phyloP scores from a whole-genome alignment of 179 eudicot genomes.

The Vitellaria paradoxa region DNA sequence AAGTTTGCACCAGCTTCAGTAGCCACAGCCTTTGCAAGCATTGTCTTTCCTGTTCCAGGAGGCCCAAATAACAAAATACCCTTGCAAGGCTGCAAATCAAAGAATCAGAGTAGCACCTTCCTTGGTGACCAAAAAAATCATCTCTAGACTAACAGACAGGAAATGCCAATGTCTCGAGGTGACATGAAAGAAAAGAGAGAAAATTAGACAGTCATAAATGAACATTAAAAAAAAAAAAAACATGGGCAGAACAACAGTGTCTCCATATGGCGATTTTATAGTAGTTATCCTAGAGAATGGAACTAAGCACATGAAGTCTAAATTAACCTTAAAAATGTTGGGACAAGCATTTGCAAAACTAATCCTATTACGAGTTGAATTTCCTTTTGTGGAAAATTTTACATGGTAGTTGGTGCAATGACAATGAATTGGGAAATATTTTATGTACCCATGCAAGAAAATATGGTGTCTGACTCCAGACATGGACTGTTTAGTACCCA shows the following conservation, averaged over 20 bases:
- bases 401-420: not conserved
- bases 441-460: not conserved
- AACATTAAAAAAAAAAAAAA: not conserved
- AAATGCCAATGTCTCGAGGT: not conserved
- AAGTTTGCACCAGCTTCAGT: constrained; percentile 95
- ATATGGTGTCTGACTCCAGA: not conserved
- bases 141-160: not conserved
- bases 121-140: not conserved
- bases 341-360: not conserved
- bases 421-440: not conserved
- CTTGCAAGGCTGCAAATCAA: constrained; percentile 67
- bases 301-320: not conserved
- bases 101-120: not conserved
- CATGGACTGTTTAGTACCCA: not conserved
- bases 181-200: too few relatives aligned
- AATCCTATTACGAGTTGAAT: not conserved
- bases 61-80: constrained; percentile 89
- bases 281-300: not conserved
- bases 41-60: constrained; percentile 92
- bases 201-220: not conserved
- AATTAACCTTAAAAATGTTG: not conserved
- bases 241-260: not conserved
- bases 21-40: constrained; percentile 93
- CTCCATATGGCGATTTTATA: not conserved
- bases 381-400: not conserved